Conservation (phyloP, 2,329 filamentous ascomycete genomes). For the Colletotrichum musae region DNA sequence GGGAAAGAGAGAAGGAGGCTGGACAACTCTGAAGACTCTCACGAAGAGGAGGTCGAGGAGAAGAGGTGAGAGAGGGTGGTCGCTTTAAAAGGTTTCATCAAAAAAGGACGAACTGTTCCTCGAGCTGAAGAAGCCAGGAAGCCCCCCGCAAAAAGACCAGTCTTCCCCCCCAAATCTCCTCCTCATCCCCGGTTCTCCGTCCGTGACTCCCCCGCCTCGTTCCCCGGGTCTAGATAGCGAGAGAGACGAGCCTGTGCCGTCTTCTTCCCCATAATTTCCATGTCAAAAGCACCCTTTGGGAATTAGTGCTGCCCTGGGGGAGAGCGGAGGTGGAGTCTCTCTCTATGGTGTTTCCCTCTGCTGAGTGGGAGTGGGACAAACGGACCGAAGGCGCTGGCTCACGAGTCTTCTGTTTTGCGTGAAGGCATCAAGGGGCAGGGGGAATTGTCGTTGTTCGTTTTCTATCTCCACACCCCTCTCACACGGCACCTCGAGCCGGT, state of each 20-base stretch:
- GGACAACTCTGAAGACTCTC: constrained; percentile 18
- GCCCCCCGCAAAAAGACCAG: constrained; percentile 15
- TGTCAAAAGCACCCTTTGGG: not conserved
- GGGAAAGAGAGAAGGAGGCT: not conserved
- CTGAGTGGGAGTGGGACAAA: constrained; percentile 5
- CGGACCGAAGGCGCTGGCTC: constrained; percentile 5
- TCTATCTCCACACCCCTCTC: not conserved
- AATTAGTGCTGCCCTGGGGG: constrained; percentile 13
- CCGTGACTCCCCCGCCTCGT: constrained; percentile 16
- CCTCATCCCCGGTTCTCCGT: constrained; percentile 4
- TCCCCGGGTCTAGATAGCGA: constrained; percentile 29
- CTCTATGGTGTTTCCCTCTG: not conserved
- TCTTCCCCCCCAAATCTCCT: constrained; percentile 3
- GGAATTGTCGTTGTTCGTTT: not conserved
- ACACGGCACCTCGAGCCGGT: constrained; percentile 10
- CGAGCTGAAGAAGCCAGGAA: constrained; percentile 7
- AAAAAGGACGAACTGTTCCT: not conserved
- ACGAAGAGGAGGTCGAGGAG: not conserved
- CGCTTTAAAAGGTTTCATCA: constrained; percentile 23
- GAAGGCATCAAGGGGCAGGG: constrained; percentile 17
- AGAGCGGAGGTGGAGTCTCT: constrained; percentile 32
- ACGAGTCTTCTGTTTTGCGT: not conserved
- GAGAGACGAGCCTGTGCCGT: not conserved
- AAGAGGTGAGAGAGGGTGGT: constrained; percentile 10
- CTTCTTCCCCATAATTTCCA: constrained; percentile 31